These are phyloP conservation scores for Gryganskiella cystojenkinii DNA, from an alignment of 192 early-diverging fungal species.

Conservation along the genomic window DNA sequence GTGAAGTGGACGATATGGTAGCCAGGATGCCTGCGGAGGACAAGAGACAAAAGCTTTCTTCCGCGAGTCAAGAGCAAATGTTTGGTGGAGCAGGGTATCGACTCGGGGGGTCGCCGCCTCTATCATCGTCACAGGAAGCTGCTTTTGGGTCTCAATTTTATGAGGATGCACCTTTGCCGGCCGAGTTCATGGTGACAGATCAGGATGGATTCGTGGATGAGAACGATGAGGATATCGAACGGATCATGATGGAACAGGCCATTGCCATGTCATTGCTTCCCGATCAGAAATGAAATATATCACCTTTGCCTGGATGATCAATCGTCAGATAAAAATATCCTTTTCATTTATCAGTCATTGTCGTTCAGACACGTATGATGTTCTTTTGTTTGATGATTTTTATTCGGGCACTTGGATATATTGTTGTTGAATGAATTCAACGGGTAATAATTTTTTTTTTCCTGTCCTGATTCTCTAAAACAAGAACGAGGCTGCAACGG, in stretches of 20 bases:
- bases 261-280: constrained; percentile 32
- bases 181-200: constrained; percentile 2
- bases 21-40: constrained; percentile 13
- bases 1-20: constrained; percentile 32
- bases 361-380: no score
- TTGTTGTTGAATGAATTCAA: no score
- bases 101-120: constrained; percentile 11
- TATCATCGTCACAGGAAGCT: neutral
- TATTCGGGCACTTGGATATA: no score
- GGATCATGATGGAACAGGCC: constrained; percentile 43
- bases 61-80: neutral
- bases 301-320: no score
- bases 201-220: constrained; percentile 1
- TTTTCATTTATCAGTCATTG: no score
- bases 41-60: neutral
- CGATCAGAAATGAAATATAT: neutral
- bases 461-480: constrained; percentile 12
- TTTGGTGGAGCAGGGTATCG: constrained; percentile 48
- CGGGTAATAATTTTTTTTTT: no score
- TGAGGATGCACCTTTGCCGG: constrained; percentile 5
- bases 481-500: constrained; percentile 8
- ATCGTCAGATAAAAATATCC: no score
- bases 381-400: no score
- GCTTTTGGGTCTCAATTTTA: neutral
- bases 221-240: constrained; percentile 24